Base-by-base conservation (phyloP, 2,329 filamentous ascomycete genomes). In the Colletotrichum sp. region DNA sequence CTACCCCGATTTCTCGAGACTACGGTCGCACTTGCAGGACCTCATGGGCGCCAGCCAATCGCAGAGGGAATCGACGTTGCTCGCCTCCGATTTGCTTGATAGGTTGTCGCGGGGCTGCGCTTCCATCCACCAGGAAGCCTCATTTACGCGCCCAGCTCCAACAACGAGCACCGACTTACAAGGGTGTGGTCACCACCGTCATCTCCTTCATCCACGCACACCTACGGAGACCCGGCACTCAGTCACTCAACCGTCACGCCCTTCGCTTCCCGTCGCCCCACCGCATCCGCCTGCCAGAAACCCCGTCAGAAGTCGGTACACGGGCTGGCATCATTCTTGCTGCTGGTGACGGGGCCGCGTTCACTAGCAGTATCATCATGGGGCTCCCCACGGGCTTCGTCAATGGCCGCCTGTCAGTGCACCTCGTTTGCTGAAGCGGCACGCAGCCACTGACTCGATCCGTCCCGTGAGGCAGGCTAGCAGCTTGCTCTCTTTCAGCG, bases 81-180 rank as follows among this genome's bases (percentile, higher is more conserved):
- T 85, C 82, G 80, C 82, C 81, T 87, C 85, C 83, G 83, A 89
- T 89, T 75, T 90, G 88, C 86, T 84, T 84, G 80, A 85, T 82
- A 79, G 80, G 80, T 80, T 79, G 82, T 83, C 82, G 82, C 83
- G 84, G 84, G 83, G 83, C 83, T 81, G 81, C 79, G 79, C 82
- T 80, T 79, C 83, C 82, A 83, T 84, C 88, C 88, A 90, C 82
- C 86, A 83, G 84, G 82, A 85, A 85, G 84, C 84, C 84, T 85
- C 83, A 81, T 84, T 88, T 91, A 91, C 86, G 89, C 89, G 89
- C 89, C 88, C 79, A 79, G 73, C 39, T 75, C 68, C 80, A 79
- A 78, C 64, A 28, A 64, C 30, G n/a, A 73, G 66, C 74, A 76
- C 70, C 74, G 59, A 78, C 83, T 79, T 82, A 82, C 87, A 86